phyloP scores from a whole-genome alignment of 495 filamentous ascomycete genomes.

The Talaromyces ruber region DNA sequence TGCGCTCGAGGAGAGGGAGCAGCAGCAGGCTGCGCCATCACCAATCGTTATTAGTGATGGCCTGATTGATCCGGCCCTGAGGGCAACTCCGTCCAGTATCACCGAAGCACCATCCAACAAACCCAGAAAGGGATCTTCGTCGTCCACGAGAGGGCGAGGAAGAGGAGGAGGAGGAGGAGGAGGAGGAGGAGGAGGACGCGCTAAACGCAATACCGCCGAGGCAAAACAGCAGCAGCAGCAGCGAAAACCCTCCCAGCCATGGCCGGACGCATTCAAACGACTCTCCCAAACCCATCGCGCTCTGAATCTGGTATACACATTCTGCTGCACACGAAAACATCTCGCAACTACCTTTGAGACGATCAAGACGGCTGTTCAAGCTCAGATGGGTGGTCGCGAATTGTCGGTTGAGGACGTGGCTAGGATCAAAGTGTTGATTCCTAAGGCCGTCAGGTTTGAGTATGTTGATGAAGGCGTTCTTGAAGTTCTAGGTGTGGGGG shows the following conservation, averaged over 20 bases:
- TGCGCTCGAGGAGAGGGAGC: background rate
- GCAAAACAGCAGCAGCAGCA: background rate
- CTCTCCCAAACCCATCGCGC: slow-evolving; percentile 75
- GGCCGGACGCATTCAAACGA: slow-evolving; percentile 65
- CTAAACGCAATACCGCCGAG: background rate
- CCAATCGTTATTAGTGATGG: background rate
- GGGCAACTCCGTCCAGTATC: background rate
- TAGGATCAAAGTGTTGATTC: slow-evolving; percentile 67
- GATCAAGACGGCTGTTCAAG: slow-evolving; percentile 76
- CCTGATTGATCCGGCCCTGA: background rate
- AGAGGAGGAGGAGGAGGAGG: background rate
- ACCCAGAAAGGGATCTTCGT: background rate
- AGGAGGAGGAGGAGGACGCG: background rate
- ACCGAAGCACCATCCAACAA: background rate
- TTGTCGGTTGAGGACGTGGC: slow-evolving; percentile 73
- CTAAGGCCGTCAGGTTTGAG: slow-evolving; percentile 67
- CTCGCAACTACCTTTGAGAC: slow-evolving; percentile 85
- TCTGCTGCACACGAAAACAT: slow-evolving; percentile 87
- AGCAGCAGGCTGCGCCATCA: background rate
- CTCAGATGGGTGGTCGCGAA: slow-evolving; percentile 58
- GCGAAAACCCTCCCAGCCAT: slow-evolving; percentile 39
- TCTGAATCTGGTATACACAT: slow-evolving; percentile 87
- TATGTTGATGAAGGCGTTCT: slow-evolving; percentile 80
- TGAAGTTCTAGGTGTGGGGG: slow-evolving; percentile 66
- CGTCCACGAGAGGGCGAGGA: background rate